A percentile compares a stretch with the other conserved stretches of the same genome.
These are phyloP conservation scores for Daldinia bambusicola DNA, from an alignment of 495 filamentous ascomycete genomes.

Conservation along the genomic window DNA sequence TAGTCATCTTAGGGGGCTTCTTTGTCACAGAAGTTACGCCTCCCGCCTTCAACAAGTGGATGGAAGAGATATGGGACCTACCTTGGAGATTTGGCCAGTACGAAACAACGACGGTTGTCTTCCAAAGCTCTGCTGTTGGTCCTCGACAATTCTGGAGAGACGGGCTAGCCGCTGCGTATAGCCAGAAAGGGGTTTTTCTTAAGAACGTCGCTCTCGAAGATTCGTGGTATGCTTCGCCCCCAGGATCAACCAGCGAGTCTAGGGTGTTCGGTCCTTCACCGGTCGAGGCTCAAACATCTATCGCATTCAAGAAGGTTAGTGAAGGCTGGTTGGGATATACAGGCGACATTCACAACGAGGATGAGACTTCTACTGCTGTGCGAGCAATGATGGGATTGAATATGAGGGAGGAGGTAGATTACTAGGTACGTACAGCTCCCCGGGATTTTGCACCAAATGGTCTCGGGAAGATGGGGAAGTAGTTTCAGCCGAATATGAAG, in stretches of 20 bases:
- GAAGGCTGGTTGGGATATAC: conserved; percentile 6
- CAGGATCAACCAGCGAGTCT: not conserved
- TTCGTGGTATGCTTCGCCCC: not conserved
- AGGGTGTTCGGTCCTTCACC: not conserved
- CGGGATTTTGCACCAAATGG: not conserved
- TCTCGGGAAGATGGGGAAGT: not conserved
- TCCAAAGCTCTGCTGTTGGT: conserved; percentile 1
- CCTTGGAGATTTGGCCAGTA: conserved; percentile 6
- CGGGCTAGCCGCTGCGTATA: not conserved
- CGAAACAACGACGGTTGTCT: conserved; percentile 3
- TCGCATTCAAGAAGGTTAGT: not conserved
- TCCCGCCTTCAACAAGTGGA: conserved; percentile 1
- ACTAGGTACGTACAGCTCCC: not conserved
- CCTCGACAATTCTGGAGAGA: not conserved
- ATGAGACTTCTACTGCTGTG: not conserved
- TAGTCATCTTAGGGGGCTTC: not conserved
- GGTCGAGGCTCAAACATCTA: not conserved
- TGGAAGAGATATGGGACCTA: conserved; percentile 2
- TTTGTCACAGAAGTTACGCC: not conserved
- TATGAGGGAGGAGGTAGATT: not conserved
- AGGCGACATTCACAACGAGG: not conserved
- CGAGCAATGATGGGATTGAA: conserved; percentile 13
- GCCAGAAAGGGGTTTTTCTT: not conserved
- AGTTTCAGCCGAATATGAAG: not conserved
- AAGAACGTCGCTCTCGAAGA: not conserved